A percentile compares a stretch with the other conserved stretches of the same genome.
These are phyloP conservation scores for Cryphonectria carpinicola DNA, from an alignment of 2,329 filamentous ascomycete species.

Conservation along the genomic window DNA sequence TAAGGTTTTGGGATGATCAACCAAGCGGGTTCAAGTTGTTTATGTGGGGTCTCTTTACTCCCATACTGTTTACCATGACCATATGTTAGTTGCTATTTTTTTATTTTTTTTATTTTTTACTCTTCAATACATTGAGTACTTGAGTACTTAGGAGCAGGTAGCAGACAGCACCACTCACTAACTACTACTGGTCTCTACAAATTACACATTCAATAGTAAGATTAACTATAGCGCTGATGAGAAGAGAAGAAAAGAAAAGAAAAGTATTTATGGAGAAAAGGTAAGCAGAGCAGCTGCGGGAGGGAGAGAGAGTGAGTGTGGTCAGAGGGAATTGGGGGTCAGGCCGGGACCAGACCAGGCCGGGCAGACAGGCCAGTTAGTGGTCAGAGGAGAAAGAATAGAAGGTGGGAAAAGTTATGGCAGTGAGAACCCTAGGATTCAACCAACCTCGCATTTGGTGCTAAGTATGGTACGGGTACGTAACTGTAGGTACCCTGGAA, in stretches of 20 bases:
- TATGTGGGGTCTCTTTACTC: background rate
- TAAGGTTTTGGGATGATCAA: conserved; percentile 14
- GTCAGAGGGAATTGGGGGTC: background rate
- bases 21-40: background rate
- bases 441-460: background rate
- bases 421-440: background rate
- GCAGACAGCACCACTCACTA: too few species aligned
- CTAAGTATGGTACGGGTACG: too few species aligned
- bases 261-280: background rate
- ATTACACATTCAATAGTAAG: background rate
- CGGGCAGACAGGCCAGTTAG: background rate
- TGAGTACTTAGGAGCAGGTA: too few species aligned
- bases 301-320: too few species aligned
- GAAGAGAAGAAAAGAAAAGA: background rate
- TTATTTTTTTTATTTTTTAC: too few species aligned
- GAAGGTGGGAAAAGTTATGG: background rate
- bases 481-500: too few species aligned
- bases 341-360: background rate
- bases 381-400: background rate
- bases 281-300: background rate
- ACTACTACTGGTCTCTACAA: background rate
- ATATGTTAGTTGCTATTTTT: too few species aligned
- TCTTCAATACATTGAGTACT: too few species aligned
- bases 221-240: background rate
- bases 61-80: background rate